Conservation (phyloP, 768 basidiomycete genomes). For the Tephrocybe sp. region DNA sequence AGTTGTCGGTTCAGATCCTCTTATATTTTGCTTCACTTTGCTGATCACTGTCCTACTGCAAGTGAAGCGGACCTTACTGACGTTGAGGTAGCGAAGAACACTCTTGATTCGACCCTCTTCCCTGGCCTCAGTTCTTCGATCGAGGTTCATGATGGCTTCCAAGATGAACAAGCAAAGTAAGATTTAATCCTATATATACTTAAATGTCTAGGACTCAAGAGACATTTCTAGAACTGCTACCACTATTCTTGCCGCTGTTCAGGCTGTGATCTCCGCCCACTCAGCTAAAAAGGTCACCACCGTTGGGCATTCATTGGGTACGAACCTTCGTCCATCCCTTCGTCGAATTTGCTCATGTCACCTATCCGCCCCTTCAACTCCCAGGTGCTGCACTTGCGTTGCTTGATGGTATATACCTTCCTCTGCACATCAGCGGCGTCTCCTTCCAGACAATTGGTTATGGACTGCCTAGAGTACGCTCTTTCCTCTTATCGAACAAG, state of each 20-base stretch:
- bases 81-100: constrained; percentile 13
- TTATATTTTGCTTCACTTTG: not conserved
- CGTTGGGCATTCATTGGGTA: constrained; percentile 39
- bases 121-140: constrained; percentile 22
- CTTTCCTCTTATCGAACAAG: not conserved
- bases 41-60: not conserved
- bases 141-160: constrained; percentile 24
- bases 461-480: constrained; percentile 19
- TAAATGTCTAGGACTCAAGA: not conserved
- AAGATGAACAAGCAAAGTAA: constrained; percentile 14
- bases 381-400: constrained; percentile 37
- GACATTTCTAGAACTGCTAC: constrained; percentile 21
- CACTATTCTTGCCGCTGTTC: constrained; percentile 25
- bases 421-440: constrained; percentile 27
- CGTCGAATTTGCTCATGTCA: not conserved
- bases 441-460: constrained; percentile 16
- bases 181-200: not conserved
- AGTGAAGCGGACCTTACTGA: constrained; percentile 29
- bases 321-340: not conserved
- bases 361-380: too few species aligned
- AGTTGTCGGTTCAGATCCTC: constrained; percentile 27
- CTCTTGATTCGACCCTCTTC: constrained; percentile 20
- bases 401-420: constrained; percentile 38
- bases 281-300: constrained; percentile 21
- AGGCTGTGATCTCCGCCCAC: constrained; percentile 19